Conservation (phyloP, 2,329 filamentous ascomycete species). For the Pestalotiopsis sp. region DNA sequence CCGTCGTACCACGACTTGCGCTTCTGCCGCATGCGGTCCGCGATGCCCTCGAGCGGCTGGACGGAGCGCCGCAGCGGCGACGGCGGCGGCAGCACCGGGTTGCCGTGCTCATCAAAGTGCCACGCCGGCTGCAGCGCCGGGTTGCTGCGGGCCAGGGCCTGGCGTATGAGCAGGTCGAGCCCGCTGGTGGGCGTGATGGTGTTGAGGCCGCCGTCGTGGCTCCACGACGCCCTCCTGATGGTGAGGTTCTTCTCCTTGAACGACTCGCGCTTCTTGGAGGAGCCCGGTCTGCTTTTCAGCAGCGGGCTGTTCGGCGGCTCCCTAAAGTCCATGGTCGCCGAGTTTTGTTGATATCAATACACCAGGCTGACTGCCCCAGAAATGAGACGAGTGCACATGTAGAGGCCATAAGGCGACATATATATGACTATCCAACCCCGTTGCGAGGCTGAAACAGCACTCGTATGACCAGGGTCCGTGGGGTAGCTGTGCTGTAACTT, state of each 20-base stretch:
- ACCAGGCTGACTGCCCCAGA: not conserved
- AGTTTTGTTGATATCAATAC: not conserved
- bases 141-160: conserved; percentile 9
- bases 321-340: not conserved
- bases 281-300: not conserved
- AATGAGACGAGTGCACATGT: not conserved
- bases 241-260: not conserved
- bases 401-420: not conserved
- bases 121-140: not conserved
- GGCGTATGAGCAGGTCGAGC: conserved; percentile 14
- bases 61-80: conserved; percentile 15
- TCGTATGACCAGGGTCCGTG: conserved; percentile 11
- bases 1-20: conserved; percentile 7
- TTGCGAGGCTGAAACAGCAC: conserved; percentile 7
- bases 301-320: not conserved
- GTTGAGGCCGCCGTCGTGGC: conserved; percentile 1
- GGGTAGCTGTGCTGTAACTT: not conserved
- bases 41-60: conserved; percentile 14
- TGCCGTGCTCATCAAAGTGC: conserved; percentile 12
- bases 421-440: not conserved
- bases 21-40: conserved; percentile 16
- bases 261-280: not conserved
- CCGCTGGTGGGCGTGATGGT: conserved; percentile 16
- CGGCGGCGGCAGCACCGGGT: conserved; percentile 4
- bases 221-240: not conserved